A percentile compares a stretch with the other conserved stretches of the same genome.
Conservation (phyloP, 78 protist species). For the Anaeramoeba ignava region DNA sequence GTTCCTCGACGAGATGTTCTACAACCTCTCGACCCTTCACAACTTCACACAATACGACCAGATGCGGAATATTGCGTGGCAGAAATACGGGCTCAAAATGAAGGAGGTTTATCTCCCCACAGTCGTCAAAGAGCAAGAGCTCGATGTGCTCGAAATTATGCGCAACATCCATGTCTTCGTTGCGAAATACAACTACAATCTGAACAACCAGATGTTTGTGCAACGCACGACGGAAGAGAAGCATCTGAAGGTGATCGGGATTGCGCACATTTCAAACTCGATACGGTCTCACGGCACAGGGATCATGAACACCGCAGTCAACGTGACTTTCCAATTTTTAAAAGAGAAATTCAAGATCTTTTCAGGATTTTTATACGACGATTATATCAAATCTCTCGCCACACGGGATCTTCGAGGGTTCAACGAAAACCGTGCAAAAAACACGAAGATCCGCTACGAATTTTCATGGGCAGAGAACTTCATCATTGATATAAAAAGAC, state of each 20-base stretch:
- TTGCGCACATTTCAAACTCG: slow-evolving; percentile 77
- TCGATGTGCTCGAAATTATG: slow-evolving; percentile 86
- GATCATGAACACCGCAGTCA: slow-evolving; percentile 89
- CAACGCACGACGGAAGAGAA: slow-evolving; percentile 49
- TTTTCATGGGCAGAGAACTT: slow-evolving; percentile 71
- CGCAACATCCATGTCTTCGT: slow-evolving; percentile 86
- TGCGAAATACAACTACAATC: slow-evolving; percentile 69
- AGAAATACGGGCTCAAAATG: slow-evolving; percentile 56
- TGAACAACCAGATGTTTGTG: slow-evolving; percentile 78
- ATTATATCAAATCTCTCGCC: slow-evolving; percentile 68
- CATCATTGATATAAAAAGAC: slow-evolving; percentile 55
- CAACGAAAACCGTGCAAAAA: slow-evolving; percentile 40
- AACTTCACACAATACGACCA: slow-evolving; percentile 85
- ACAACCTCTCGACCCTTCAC: slow-evolving; percentile 74
- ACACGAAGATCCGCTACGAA: slow-evolving; percentile 24
- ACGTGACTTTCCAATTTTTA: slow-evolving; percentile 69
- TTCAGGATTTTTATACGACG: slow-evolving; percentile 87
- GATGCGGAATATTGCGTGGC: slow-evolving; percentile 72
- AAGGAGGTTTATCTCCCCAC: slow-evolving; percentile 67
- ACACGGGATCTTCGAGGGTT: slow-evolving; percentile 1
- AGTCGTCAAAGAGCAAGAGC: slow-evolving; percentile 72
- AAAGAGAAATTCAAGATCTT: slow-evolving; percentile 52
- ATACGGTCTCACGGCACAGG: slow-evolving; percentile 95
- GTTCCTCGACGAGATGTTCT: slow-evolving; percentile 72
- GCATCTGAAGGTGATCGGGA: slow-evolving; percentile 67